phyloP scores from a whole-genome alignment of 2,329 filamentous ascomycete species.

The Nemania bipapillata region DNA sequence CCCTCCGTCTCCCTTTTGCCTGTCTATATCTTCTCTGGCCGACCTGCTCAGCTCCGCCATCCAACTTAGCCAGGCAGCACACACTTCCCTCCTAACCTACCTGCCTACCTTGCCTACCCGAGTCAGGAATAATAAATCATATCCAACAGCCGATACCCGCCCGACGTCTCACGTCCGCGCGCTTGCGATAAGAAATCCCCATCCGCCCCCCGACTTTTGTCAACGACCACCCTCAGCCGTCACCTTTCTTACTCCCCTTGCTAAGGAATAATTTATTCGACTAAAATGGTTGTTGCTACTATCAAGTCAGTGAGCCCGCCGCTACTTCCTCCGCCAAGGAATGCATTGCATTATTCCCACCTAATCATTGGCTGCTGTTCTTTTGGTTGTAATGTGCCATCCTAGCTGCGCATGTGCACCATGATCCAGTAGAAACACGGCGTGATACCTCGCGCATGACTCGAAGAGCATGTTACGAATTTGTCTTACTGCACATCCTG shows the following conservation, averaged over 20 bases:
- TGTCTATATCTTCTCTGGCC: constrained; percentile 14
- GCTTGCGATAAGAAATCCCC: constrained; percentile 46
- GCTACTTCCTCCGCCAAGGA: constrained; percentile 23
- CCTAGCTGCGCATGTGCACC: constrained; percentile 29
- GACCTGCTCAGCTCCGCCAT: background rate
- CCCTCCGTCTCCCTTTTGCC: constrained; percentile 34
- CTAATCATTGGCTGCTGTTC: constrained; percentile 17
- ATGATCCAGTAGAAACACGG: constrained; percentile 27
- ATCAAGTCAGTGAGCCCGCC: constrained; percentile 66
- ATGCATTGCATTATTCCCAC: constrained; percentile 27
- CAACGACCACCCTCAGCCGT: constrained; percentile 27
- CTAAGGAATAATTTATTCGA: constrained; percentile 35
- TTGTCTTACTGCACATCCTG: constrained; percentile 28
- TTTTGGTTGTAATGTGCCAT: constrained; percentile 22
- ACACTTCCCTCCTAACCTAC: constrained; percentile 5
- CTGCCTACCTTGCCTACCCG: constrained; percentile 13
- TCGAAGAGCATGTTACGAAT: constrained; percentile 7
- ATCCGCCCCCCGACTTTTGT: constrained; percentile 26
- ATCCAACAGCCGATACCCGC: constrained; percentile 44
- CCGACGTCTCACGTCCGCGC: constrained; percentile 42
- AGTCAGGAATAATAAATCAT: constrained; percentile 38
- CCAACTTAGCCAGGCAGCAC: background rate
- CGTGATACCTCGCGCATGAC: constrained; percentile 29
- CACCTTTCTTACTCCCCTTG: constrained; percentile 17
- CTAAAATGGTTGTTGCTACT: constrained; percentile 70